Evolutionary conservation across 306 rosid species (phyloP).

Genomic region (Trifolium fragiferum): DNA sequence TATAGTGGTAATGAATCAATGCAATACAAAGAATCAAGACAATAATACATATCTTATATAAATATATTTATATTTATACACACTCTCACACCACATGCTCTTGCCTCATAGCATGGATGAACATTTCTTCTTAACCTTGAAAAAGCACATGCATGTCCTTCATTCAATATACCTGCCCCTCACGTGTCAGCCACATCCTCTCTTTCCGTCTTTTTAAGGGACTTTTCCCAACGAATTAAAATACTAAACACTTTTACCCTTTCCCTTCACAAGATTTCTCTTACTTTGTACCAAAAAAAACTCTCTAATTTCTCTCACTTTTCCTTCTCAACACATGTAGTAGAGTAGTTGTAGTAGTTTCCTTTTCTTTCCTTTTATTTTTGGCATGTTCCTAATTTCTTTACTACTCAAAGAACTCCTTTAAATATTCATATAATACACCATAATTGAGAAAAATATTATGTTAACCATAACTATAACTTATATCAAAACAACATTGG

Average conservation of each 20-base stretch:
- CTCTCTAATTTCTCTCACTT: background rate
- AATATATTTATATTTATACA: background rate
- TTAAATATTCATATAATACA: conserved; percentile 45
- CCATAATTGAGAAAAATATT: background rate
- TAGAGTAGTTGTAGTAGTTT: background rate
- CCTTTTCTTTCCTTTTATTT: conserved; percentile 39
- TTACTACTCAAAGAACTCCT: conserved; percentile 27
- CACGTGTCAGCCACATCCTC: conserved; percentile 64
- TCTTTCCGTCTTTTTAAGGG: conserved; percentile 43
- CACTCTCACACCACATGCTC: conserved; percentile 13
- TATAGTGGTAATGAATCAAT: conserved; percentile 5
- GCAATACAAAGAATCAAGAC: conserved; percentile 35
- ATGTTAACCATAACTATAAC: background rate
- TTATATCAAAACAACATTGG: background rate
- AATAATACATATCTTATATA: background rate
- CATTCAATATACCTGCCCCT: conserved; percentile 53
- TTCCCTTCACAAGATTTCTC: conserved; percentile 30
- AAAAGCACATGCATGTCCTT: conserved; percentile 63
- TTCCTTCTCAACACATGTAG: conserved; percentile 36
- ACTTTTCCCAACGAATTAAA: conserved; percentile 27
- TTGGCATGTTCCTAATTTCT: conserved; percentile 47
- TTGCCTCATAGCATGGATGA: conserved; percentile 24
- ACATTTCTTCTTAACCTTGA: conserved; percentile 37
- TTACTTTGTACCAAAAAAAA: background rate
- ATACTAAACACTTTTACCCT: conserved; percentile 2